phyloP scores from a whole-genome alignment of 148 eudicot species.

The Dianthus caryophyllus region DNA sequence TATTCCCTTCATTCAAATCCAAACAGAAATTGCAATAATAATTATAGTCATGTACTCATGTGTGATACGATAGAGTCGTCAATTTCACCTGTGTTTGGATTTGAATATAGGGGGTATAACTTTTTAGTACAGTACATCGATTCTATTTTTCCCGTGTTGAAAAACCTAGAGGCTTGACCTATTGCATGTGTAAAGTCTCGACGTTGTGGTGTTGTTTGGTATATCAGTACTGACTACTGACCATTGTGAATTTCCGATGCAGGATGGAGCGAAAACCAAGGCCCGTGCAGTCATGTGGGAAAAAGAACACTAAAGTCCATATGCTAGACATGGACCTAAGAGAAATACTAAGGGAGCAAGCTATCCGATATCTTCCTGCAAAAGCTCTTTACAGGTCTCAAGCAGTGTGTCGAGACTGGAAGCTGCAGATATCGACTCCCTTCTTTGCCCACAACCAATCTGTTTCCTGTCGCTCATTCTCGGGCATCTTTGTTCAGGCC shows the following conservation, averaged over 20 bases:
- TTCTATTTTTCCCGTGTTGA: too few species aligned
- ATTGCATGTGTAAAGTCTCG: not conserved
- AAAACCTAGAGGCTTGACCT: too few species aligned
- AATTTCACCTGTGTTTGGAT: too few species aligned
- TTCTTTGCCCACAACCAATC: conserved; percentile 61
- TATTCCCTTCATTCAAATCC: too few species aligned
- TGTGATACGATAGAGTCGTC: too few species aligned
- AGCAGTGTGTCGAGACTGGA: conserved; percentile 61
- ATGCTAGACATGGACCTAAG: conserved; percentile 46
- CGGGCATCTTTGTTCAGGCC: conserved; percentile 49
- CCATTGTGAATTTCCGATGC: not conserved
- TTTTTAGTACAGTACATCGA: too few species aligned
- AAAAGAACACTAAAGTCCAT: conserved; percentile 2
- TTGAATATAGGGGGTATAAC: too few species aligned
- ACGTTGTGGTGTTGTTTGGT: not conserved
- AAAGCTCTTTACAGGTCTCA: conserved; percentile 45
- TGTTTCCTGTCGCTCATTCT: conserved; percentile 25
- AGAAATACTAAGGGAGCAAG: conserved; percentile 51
- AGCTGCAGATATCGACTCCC: conserved; percentile 43
- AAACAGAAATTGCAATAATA: too few species aligned
- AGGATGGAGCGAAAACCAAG: conserved; percentile 17
- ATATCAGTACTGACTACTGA: not conserved
- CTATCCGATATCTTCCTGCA: conserved; percentile 57
- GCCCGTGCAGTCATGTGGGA: not conserved
- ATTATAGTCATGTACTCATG: too few species aligned